Evolutionary conservation across 129 eudicot genomes (phyloP), one percentile per base, ranked within the genome.

Genomic region (Flaveria robusta): DNA sequence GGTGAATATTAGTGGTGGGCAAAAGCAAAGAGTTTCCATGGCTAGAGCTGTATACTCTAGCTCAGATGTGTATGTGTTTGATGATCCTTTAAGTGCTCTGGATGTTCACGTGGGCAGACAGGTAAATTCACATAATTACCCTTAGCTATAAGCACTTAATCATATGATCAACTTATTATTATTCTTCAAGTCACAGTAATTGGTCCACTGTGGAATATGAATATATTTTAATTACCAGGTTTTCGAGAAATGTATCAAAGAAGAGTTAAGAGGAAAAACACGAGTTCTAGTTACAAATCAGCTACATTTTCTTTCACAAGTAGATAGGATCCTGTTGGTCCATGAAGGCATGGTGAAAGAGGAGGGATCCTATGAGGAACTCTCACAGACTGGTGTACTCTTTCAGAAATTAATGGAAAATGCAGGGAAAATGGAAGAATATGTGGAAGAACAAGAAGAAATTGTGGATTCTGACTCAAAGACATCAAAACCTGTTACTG

Each of bases 391-490:
- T 68, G 98, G 98, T 49, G 37, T 43, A 7, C 81, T 88, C 52
- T 94, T 94, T 80, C 96, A 89, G 75, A 91, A 80, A 47, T 77
- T 94, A 71, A 91, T 94, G 98, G 98, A 94, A 83, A 94, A 91
- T 89, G 97, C 97, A 3, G 98, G 98, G 55, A 91, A 91, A 83
- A 87, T 94, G 98, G 97, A 94, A 87, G 96, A 87, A 77, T 86
- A 91, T 54, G 79, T 78, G 15, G 90, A 88, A 26, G 96, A 87
- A 82, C 74, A 82, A 52, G 89, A 58, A 80, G 85, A 81, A 27
- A 83, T 39, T 78, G 72, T 27, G 34, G 80, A 68, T 29, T 19
- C 71, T 70, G 87, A 76, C 64, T 68, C 81, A 66, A 76, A 82
- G 71, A 37, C 75, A 4, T 74, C 86, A 67, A 83, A 80, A 74